Base-by-base conservation (phyloP, 2,329 filamentous ascomycete genomes). In the Fusarium sp. region DNA sequence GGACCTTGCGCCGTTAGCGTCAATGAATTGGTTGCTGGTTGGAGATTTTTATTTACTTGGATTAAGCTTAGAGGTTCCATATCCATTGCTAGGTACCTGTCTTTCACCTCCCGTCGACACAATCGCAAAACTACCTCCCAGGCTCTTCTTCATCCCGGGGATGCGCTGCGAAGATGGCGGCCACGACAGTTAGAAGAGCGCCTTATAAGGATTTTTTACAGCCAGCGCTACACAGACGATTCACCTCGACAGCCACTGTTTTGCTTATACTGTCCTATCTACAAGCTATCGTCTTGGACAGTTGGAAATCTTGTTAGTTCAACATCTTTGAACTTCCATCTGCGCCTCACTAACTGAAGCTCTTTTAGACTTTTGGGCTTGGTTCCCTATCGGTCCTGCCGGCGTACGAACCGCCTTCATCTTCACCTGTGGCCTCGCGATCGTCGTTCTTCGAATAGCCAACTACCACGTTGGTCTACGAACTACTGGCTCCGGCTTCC, bases 121-220 rank as follows among this genome's bases (percentile, higher is more conserved):
- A 56, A 67, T 66, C 56, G n/a, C 56, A 53, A 49, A 64, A 47
- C 65, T 74, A 49, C 49, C 15, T 35, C 58, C 43, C 45, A 30
- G 59, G 62, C 56, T 47, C 30, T 62, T 47, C 49, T 75, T 56
- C 23, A 51, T 75, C 76, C 56, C 53, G 80, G 81, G 75, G 78
- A 84, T 83, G 81, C 76, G 75, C 79, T 77, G 78, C 78, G 73
- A 81, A 76, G 49, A 88, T 88, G 85, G 82, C 85, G 73, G 78
- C 77, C 75, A 78, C 80, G 75, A 82, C 80, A 76, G 84, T 82
- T 81, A 88, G 83, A 84, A 86, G 78, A 75, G 81, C 83, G 74
- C 83, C 86, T 48, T 97, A 97, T 81, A 91, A 93, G 83, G 93
- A 97, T 82, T 96, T 96, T 78, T 82, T 97, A 71, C 96, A 95